A percentile compares a stretch with the other conserved stretches of the same genome.
Evolutionary conservation across 2,329 filamentous ascomycete genomes (phyloP).

Genomic region (Thermomyces lanuginosus): DNA sequence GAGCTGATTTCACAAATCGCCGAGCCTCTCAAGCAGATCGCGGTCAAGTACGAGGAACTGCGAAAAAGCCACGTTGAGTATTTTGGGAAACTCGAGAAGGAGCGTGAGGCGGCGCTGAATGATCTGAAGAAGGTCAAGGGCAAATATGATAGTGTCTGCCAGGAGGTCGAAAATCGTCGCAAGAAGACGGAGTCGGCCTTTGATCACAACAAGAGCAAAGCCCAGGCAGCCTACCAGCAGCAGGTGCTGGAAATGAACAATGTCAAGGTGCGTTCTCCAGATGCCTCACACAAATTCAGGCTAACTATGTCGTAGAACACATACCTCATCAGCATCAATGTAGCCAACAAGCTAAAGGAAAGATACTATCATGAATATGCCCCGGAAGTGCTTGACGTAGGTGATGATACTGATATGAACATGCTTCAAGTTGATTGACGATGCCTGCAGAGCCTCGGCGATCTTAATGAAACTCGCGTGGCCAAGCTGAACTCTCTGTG

Average conservation of each 20-base stretch:
- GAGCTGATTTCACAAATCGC: slow-evolving; percentile 68
- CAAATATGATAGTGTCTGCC: slow-evolving; percentile 83
- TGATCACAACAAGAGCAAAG: slow-evolving; percentile 70
- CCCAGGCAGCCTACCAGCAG: slow-evolving; percentile 79
- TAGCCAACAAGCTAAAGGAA: slow-evolving; percentile 95
- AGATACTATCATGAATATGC: slow-evolving; percentile 95
- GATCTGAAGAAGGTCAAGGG: slow-evolving; percentile 81
- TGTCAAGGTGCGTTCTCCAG: slow-evolving; percentile 41
- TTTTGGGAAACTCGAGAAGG: slow-evolving; percentile 72
- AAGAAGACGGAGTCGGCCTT: slow-evolving; percentile 94
- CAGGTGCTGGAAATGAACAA: slow-evolving; percentile 94
- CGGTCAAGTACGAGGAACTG: slow-evolving; percentile 67
- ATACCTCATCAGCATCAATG: slow-evolving; percentile 91
- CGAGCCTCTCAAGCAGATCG: slow-evolving; percentile 66
- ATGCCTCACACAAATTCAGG: not conserved
- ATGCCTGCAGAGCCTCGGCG: slow-evolving; percentile 65
- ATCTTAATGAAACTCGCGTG: slow-evolving; percentile 78
- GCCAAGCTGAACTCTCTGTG: slow-evolving; percentile 72
- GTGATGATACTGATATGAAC: slow-evolving; percentile 8
- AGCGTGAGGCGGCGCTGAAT: slow-evolving; percentile 66
- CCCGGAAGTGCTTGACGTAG: slow-evolving; percentile 77
- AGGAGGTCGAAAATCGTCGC: slow-evolving; percentile 83
- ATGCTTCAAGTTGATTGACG: slow-evolving; percentile 5
- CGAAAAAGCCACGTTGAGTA: slow-evolving; percentile 84
- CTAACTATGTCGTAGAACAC: slow-evolving; percentile 45